Conservation (phyloP, 2,329 filamentous ascomycete species). For the Aspergillus bombycis region DNA sequence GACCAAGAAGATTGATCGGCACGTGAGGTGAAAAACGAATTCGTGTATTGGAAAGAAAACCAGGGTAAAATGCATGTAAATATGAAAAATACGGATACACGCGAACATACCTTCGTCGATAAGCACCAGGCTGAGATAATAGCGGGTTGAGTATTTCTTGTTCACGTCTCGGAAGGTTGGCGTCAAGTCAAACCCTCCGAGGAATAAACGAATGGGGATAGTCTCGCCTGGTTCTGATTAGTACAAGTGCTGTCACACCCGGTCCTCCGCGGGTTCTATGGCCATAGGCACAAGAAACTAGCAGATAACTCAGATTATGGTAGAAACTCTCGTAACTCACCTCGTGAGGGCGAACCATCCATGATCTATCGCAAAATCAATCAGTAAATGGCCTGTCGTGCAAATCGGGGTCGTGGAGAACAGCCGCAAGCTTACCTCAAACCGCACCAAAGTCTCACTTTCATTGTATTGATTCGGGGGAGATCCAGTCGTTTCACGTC, state of each 20-base stretch:
- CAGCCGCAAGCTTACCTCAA: slow-evolving; percentile 67
- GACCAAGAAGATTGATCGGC: not conserved
- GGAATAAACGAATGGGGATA: slow-evolving; percentile 94
- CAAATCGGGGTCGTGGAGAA: not conserved
- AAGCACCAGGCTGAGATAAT: slow-evolving; percentile 93
- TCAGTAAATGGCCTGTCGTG: slow-evolving; percentile 4
- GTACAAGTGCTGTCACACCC: slow-evolving; percentile 12
- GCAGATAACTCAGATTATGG: not conserved
- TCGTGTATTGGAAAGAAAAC: not conserved
- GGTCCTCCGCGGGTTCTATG: no score
- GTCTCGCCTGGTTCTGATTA: slow-evolving; percentile 66
- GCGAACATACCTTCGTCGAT: slow-evolving; percentile 81
- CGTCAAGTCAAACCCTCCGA: slow-evolving; percentile 95
- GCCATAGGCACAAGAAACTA: not conserved
- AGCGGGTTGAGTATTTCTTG: slow-evolving; percentile 98
- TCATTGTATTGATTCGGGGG: slow-evolving; percentile 99
- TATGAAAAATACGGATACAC: not conserved
- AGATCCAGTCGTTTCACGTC: slow-evolving; percentile 92
- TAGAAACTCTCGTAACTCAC: slow-evolving; percentile 52
- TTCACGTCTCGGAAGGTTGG: slow-evolving; percentile 99
- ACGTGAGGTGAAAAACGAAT: not conserved
- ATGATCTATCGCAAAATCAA: slow-evolving; percentile 69
- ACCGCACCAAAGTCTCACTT: slow-evolving; percentile 95
- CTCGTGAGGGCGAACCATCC: slow-evolving; percentile 97
- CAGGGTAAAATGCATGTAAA: not conserved